Percentiles rank a stretch among this genome's conserved stretches.
Conservation (phyloP, 78 protist genomes). For the Mastigamoeba balamuthi region DNA sequence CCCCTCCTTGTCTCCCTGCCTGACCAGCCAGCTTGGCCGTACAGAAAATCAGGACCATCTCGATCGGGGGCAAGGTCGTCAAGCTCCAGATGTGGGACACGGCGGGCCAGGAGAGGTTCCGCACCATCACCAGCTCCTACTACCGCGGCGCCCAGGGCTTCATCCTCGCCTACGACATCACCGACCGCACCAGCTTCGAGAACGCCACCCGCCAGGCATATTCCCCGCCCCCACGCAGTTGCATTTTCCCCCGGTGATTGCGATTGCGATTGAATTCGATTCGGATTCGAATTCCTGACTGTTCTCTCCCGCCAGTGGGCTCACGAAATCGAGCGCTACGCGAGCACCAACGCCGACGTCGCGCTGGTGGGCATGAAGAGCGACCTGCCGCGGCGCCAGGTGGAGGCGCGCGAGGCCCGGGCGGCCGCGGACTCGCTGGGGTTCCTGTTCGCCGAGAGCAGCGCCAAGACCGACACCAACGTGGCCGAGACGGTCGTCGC, state of each 20-base stretch:
- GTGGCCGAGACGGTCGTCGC: neutral
- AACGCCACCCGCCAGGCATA: too few relatives aligned
- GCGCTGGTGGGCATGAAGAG: neutral
- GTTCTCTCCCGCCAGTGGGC: slow-evolving; percentile 19
- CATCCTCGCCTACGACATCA: too few relatives aligned
- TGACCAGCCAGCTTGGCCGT: too few relatives aligned
- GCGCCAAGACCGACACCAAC: neutral
- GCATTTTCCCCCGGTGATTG: too few relatives aligned
- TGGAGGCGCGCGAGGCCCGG: neutral
- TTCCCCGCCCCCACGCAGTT: too few relatives aligned
- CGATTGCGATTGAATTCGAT: too few relatives aligned
- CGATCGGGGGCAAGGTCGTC: slow-evolving; percentile 12
- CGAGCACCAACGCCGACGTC: neutral
- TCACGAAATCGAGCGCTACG: neutral
- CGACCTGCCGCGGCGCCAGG: neutral
- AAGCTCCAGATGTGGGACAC: slow-evolving; percentile 60
- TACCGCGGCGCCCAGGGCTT: too few relatives aligned
- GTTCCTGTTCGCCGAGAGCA: neutral
- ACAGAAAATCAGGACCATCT: slow-evolving; percentile 28
- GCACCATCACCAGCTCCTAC: slow-evolving; percentile 27
- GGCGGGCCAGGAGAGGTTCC: slow-evolving; percentile 54
- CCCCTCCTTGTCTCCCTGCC: too few relatives aligned
- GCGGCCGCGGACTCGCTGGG: neutral
- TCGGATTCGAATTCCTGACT: too few relatives aligned
- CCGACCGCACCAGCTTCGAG: too few relatives aligned